Base-by-base conservation (phyloP, 2,329 filamentous ascomycete species). In the Sclerotinia minor region DNA sequence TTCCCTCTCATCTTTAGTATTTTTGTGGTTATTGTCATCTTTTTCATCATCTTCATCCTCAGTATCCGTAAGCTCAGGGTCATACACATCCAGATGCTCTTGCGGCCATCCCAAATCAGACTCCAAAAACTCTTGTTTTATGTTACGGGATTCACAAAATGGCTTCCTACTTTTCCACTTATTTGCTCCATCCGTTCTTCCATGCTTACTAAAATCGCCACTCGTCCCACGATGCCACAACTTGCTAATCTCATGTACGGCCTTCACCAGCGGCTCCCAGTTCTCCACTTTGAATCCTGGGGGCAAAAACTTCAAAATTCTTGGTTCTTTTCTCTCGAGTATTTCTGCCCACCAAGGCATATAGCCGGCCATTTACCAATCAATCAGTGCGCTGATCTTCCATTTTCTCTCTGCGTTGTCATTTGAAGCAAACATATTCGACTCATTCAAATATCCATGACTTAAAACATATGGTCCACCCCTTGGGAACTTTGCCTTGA, bases 201-300 rank as follows among this genome's bases (percentile, higher is more conserved):
- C 32, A 24, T 58, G 55, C 21, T 3, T 26, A 15, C 54, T 41
- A 0, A 1, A 0, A 41, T 0, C 11, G 19, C 54, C 54, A 3
- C 1, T 0, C 0, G 7, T 0, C 26, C n/a, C n/a, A n/a, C n/a
- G n/a, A n/a, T n/a, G n/a, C n/a, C 29, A 55, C 35, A 21, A 1
- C 0, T 55, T 9, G 1, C 0, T 0, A 13, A 58, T 0, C 5
- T 0, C 4, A 0, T 5, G 1, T 44, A 58, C 11, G 55, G 38
- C 3, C 13, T 44, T 5, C 3, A 24, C 0, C 35, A 44, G 19
- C 35, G 55, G n/a, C 0, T 26, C 0, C n/a, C 13, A 58, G 24
- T 58, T 13, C n/a, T 58, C 3, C n/a, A 0, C 9, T 4, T 26
- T n/a, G 55, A 58, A 58, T 19, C 5, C 17, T 24, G 35, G 55